phyloP scores from a whole-genome alignment of 495 filamentous ascomycete genomes.

The Glutinoglossum americanum region DNA sequence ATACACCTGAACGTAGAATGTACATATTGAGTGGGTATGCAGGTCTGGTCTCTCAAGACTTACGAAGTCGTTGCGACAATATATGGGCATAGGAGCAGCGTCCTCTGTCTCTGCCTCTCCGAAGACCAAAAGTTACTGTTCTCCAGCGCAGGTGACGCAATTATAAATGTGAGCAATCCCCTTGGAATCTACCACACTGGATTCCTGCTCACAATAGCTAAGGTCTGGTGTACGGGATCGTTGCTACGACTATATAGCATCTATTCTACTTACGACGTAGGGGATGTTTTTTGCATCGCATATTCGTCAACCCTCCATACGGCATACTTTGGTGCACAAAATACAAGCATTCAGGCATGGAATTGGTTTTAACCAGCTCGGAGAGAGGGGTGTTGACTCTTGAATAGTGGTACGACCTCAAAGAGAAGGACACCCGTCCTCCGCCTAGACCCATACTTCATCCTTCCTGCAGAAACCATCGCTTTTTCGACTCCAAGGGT shows the following conservation, averaged over 20 bases:
- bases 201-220: conserved; percentile 14
- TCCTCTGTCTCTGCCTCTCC: conserved; percentile 65
- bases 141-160: conserved; percentile 81
- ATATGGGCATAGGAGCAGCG: conserved; percentile 73
- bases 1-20: background rate
- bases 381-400: conserved; percentile 2
- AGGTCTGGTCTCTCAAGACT: conserved; percentile 68
- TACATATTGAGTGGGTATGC: background rate
- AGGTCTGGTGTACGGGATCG: conserved; percentile 44
- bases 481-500: conserved; percentile 84
- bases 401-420: conserved; percentile 39
- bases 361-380: background rate
- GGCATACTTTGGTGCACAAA: conserved; percentile 82
- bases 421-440: conserved; percentile 30
- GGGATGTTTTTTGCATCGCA: conserved; percentile 81
- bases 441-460: conserved; percentile 42
- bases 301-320: conserved; percentile 62
- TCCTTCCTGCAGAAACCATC: conserved; percentile 61
- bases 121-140: conserved; percentile 57
- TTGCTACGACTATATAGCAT: conserved; percentile 63
- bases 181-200: background rate
- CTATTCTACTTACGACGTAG: conserved; percentile 84
- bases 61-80: conserved; percentile 57
- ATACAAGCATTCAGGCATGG: conserved; percentile 65
- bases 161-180: conserved; percentile 46